A percentile compares a stretch with the other conserved stretches of the same genome.
Conservation (phyloP, 148 eudicot species). For the Camellia japonica region DNA sequence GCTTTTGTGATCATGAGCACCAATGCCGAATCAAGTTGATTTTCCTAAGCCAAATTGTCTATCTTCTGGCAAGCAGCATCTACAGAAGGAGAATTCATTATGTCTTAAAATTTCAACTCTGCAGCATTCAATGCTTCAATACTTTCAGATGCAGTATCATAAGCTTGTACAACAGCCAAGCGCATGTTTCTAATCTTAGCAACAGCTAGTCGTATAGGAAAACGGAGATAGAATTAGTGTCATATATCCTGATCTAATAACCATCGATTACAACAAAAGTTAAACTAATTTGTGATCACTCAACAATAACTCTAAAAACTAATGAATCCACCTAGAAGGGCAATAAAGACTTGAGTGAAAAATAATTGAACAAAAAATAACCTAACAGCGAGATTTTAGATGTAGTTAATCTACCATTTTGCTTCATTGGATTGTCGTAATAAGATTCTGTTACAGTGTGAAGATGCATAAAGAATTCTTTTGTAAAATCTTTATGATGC, state of each 20-base stretch:
- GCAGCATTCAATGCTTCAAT: constrained; percentile 75
- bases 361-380: too few species aligned
- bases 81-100: constrained; percentile 76
- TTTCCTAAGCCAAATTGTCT: constrained; percentile 76
- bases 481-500: too few species aligned
- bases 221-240: not conserved
- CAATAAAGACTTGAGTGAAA: too few species aligned
- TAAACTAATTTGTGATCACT: not conserved
- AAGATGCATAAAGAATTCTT: too few species aligned
- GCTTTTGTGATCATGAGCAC: constrained; percentile 84
- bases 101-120: constrained; percentile 82
- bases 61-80: constrained; percentile 85
- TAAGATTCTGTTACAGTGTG: too few species aligned
- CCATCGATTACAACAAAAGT: not conserved
- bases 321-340: constrained; percentile 15
- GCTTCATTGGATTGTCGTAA: too few species aligned
- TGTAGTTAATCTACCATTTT: too few species aligned
- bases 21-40: constrained; percentile 84
- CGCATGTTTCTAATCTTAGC: constrained; percentile 69
- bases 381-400: too few species aligned
- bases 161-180: constrained; percentile 74
- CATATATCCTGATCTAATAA: not conserved
- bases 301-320: not conserved
- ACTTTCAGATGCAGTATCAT: constrained; percentile 76
- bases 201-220: constrained; percentile 46